phyloP scores from a whole-genome alignment of 805 yeast genomes.

The Lipomyces anomalus region DNA sequence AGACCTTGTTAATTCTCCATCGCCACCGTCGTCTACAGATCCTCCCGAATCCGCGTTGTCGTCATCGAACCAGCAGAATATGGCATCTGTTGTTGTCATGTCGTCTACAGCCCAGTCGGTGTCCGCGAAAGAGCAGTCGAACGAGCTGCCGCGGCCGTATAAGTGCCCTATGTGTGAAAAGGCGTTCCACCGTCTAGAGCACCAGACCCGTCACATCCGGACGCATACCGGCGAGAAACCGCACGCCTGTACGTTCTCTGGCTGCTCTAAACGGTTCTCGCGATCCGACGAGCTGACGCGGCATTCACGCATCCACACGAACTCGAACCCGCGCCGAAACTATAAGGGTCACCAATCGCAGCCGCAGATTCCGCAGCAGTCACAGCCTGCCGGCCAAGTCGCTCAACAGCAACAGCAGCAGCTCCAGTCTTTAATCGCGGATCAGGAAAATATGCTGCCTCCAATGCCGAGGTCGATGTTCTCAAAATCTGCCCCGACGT shows the following conservation, averaged over 20 bases:
- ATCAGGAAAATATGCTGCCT: background rate
- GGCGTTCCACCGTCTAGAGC: constrained; percentile 83
- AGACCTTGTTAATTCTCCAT: constrained; percentile 2
- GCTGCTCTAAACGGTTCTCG: constrained; percentile 75
- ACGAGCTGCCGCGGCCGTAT: constrained; percentile 58
- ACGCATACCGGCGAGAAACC: constrained; percentile 95
- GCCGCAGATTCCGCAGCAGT: background rate
- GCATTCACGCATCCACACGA: constrained; percentile 70
- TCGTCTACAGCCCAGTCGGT: background rate
- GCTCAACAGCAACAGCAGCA: background rate
- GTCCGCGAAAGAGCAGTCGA: background rate
- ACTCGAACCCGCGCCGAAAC: constrained; percentile 34
- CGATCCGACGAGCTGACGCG: constrained; percentile 82
- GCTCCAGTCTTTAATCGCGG: background rate
- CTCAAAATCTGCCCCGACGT: constrained; percentile 11
- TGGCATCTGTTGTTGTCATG: background rate
- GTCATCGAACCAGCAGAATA: background rate
- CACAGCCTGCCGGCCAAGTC: constrained; percentile 4
- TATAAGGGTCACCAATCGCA: constrained; percentile 8
- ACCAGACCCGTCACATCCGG: constrained; percentile 83
- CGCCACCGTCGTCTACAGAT: background rate
- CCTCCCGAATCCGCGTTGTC: background rate
- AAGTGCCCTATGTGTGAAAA: constrained; percentile 78
- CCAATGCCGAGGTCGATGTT: background rate
- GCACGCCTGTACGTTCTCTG: constrained; percentile 74